Conservation (phyloP, 2,329 filamentous ascomycete species). For the Botryotinia narcissicola region DNA sequence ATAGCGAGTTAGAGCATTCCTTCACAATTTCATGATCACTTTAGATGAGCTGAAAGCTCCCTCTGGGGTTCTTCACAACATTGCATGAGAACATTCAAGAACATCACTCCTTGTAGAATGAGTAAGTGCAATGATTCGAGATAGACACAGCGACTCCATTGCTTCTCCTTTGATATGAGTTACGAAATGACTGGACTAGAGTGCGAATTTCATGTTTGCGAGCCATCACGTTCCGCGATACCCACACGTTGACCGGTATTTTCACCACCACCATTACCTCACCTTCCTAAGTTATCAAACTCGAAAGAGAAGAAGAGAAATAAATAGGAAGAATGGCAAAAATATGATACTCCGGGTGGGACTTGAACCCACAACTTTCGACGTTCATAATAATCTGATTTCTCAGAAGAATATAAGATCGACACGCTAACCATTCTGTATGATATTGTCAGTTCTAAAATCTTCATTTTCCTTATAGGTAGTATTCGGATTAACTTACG, state of each 20-base stretch:
- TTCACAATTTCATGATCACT: not conserved
- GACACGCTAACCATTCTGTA: slow-evolving; percentile 29
- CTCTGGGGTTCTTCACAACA: not conserved
- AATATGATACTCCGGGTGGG: slow-evolving; percentile 17
- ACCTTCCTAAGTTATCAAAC: not conserved
- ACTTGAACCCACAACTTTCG: slow-evolving; percentile 24
- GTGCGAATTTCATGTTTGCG: not conserved
- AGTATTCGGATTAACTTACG: not conserved
- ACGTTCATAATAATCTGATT: slow-evolving; percentile 21
- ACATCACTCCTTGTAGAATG: not conserved
- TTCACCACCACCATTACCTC: not conserved
- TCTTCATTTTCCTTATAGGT: not conserved
- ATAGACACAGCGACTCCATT: not conserved
- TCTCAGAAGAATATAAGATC: slow-evolving; percentile 25
- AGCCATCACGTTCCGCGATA: not conserved
- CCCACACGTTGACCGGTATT: not conserved
- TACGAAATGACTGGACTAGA: not conserved
- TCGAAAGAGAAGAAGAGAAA: not conserved
- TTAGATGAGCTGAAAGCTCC: not conserved
- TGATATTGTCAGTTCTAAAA: not conserved
- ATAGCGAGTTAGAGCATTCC: not conserved
- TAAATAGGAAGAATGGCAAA: not conserved
- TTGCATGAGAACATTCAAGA: not conserved
- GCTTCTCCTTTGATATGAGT: not conserved
- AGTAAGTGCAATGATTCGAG: not conserved